Evolutionary conservation across 2,329 filamentous ascomycete genomes (phyloP).

Genomic region (Colletotrichum graminicola): DNA sequence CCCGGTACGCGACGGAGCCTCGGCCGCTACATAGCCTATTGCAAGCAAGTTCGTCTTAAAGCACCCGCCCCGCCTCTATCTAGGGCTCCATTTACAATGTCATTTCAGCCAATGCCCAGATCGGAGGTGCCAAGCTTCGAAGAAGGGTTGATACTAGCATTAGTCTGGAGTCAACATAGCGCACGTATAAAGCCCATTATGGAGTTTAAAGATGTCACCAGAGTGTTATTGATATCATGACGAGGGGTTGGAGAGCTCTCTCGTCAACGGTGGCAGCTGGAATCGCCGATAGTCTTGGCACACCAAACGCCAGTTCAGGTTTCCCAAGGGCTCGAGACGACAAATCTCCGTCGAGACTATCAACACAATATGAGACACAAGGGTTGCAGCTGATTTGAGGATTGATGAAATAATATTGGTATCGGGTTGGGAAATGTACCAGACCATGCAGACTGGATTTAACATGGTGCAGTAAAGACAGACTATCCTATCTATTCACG

Average conservation of each 20-base stretch:
- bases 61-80: background rate
- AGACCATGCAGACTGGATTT: background rate
- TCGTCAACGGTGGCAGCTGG: conserved; percentile 12
- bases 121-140: background rate
- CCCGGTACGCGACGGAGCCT: background rate
- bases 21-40: background rate
- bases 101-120: background rate
- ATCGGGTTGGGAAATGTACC: background rate
- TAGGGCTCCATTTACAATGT: background rate
- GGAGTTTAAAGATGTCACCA: background rate
- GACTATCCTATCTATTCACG: background rate
- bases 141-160: background rate
- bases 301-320: background rate
- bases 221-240: background rate
- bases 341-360: too few relatives aligned
- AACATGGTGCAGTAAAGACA: background rate
- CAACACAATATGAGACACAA: too few relatives aligned
- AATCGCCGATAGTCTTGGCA: conserved; percentile 30
- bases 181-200: background rate
- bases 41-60: background rate
- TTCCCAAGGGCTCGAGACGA: background rate
- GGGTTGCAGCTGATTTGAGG: too few relatives aligned
- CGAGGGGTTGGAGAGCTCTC: background rate
- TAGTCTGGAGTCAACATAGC: background rate
- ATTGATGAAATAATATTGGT: conserved; percentile 4